Evolutionary conservation across 495 filamentous ascomycete species (phyloP).

Genomic region (Tuber magnatum): DNA sequence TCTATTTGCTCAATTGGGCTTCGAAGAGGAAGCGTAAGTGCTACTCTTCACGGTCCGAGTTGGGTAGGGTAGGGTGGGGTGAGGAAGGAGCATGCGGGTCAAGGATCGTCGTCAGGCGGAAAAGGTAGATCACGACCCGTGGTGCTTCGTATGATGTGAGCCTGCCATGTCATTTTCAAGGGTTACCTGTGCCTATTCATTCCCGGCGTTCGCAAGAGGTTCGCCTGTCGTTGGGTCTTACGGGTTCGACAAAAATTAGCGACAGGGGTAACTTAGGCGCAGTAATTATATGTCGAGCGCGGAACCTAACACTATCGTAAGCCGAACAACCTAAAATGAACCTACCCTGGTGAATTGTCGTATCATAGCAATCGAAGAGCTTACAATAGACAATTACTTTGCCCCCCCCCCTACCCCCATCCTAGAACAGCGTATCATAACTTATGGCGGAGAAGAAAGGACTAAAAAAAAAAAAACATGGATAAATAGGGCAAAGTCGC

Average conservation of each 20-base stretch:
- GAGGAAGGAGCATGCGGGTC: background rate
- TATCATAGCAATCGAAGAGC: no score
- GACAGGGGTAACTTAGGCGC: background rate
- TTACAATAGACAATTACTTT: no score
- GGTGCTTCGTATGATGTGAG: background rate
- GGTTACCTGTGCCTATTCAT: background rate
- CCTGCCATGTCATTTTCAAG: background rate
- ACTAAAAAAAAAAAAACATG: no score
- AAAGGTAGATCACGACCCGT: background rate
- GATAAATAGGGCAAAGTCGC: no score
- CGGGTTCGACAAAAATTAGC: background rate
- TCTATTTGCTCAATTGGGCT: background rate
- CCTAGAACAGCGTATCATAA: no score
- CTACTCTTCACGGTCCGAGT: background rate
- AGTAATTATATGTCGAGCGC: background rate
- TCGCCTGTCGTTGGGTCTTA: no score
- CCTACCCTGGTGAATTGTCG: no score
- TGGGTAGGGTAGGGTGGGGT: no score
- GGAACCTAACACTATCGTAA: no score
- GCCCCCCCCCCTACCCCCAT: no score
- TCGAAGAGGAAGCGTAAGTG: background rate
- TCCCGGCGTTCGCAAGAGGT: background rate
- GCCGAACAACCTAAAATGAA: no score
- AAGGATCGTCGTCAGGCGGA: background rate
- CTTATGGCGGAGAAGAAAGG: no score